phyloP scores from a whole-genome alignment of 306 rosid species.

The Myrica gale region DNA sequence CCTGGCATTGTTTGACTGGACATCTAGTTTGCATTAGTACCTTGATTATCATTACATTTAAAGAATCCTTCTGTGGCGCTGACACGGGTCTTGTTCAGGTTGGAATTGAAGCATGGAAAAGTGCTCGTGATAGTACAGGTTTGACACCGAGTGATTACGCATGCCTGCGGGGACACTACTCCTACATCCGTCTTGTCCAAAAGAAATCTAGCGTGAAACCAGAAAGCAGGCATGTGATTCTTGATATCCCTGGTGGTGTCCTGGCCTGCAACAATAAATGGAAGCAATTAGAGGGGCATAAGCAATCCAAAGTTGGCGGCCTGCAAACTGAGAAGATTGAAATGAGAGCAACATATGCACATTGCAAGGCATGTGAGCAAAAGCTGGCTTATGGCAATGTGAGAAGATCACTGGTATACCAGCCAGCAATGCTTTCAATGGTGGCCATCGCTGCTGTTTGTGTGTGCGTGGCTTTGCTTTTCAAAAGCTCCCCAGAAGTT shows the following conservation, averaged over 20 bases:
- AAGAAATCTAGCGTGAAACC: conserved; percentile 47
- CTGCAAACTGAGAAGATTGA: conserved; percentile 50
- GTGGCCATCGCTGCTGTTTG: conserved; percentile 84
- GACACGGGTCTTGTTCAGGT: conserved; percentile 45
- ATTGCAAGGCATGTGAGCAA: conserved; percentile 49
- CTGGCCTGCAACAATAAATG: conserved; percentile 41
- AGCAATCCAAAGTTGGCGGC: conserved; percentile 40
- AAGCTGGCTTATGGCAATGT: conserved; percentile 41
- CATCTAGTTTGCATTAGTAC: neutral
- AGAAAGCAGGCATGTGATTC: conserved; percentile 50
- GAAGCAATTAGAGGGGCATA: conserved; percentile 38
- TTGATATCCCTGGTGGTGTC: conserved; percentile 52
- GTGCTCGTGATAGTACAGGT: conserved; percentile 57
- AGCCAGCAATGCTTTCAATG: conserved; percentile 81
- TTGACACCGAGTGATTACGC: conserved; percentile 77
- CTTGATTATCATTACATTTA: neutral
- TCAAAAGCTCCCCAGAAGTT: conserved; percentile 80
- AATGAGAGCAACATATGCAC: conserved; percentile 14
- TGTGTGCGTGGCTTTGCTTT: conserved; percentile 85
- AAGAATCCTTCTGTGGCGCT: neutral
- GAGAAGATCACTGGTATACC: conserved; percentile 52
- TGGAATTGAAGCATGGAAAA: conserved; percentile 87
- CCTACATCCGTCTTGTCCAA: conserved; percentile 68
- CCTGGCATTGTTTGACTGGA: neutral
- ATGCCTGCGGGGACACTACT: conserved; percentile 45